Evolutionary conservation across 148 eudicot species (phyloP).

Genomic region (Rhododendron mucronatum): DNA sequence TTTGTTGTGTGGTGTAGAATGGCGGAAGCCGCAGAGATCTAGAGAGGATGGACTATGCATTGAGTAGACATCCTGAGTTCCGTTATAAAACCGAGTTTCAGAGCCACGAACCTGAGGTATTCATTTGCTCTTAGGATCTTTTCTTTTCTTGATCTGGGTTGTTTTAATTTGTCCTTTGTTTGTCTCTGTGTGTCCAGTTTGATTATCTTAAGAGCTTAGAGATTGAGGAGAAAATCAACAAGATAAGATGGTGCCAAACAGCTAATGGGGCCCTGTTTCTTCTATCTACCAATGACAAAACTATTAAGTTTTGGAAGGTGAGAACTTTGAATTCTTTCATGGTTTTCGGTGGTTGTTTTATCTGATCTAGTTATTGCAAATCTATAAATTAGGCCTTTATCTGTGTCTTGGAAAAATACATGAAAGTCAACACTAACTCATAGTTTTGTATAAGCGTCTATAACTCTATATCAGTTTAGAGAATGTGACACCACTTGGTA

Average conservation of each 20-base stretch:
- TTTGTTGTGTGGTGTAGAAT: conserved; percentile 32
- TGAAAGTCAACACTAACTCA: neutral
- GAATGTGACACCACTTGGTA: neutral
- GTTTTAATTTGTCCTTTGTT: conserved; percentile 5
- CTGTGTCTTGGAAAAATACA: neutral
- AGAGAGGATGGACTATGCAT: conserved; percentile 65
- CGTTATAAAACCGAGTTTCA: conserved; percentile 99
- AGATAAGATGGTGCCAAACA: conserved; percentile 97
- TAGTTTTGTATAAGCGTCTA: neutral
- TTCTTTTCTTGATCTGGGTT: conserved; percentile 6
- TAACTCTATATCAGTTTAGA: neutral
- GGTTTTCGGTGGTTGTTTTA: neutral
- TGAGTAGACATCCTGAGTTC: conserved; percentile 84
- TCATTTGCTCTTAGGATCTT: neutral
- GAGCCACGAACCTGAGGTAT: conserved; percentile 99
- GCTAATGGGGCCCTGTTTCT: conserved; percentile 92
- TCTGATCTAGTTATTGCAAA: neutral
- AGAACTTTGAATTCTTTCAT: neutral
- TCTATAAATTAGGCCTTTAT: neutral
- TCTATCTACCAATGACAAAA: conserved; percentile 93
- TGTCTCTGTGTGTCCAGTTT: conserved; percentile 48
- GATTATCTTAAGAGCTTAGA: conserved; percentile 99
- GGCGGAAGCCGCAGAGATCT: conserved; percentile 64
- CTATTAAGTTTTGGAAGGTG: conserved; percentile 98
- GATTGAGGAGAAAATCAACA: conserved; percentile 98